Evolutionary conservation across 306 rosid species (phyloP), one percentile per base, ranked within the genome.

Genomic region (Abrus precatorius): DNA sequence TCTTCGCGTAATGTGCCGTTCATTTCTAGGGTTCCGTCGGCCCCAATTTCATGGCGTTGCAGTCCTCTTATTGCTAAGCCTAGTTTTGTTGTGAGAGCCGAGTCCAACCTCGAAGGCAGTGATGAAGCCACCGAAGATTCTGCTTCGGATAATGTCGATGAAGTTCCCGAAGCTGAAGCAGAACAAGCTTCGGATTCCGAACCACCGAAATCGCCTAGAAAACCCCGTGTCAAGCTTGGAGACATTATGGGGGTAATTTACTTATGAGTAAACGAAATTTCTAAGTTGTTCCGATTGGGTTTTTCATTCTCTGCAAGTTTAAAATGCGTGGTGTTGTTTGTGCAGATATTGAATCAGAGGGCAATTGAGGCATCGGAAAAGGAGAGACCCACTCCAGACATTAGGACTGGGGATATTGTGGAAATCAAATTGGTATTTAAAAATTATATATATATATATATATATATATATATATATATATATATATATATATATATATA

Each of bases 331-430:
- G 2, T 69, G 65, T n/a, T 83, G 57, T 69, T 80, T 75, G 45
- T 76, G 68, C 84, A 95, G 99, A 89, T 93, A 83, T 77, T 95
- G 77, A 91, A 95, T 83, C 84, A 84, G 81, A 90, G 87, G 84
- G 98, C 98, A 69, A 80, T 95, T 85, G 98, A 90, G 75, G 94
- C 98, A 1, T 87, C 98, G 0, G 89, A 90, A 77, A 86, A 86
- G 67, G 88, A 83, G 87, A 90, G 98, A 75, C 89, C 90, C 0
- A 90, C 89, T 79, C 99, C 98, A 4, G 93, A 91, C 55, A 45
- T 95, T 61, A 93, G 99, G 85, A 89, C 92, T 8, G 97, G 99
- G 30, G 99, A 93, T 83, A 64, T 95, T 80, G 93, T 95, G 75
- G 88, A 93, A 85, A 90, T 93, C 77, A 95, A 88, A 92, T 86